Conservation (phyloP, 306 rosid species). For the Purshia tridentata region DNA sequence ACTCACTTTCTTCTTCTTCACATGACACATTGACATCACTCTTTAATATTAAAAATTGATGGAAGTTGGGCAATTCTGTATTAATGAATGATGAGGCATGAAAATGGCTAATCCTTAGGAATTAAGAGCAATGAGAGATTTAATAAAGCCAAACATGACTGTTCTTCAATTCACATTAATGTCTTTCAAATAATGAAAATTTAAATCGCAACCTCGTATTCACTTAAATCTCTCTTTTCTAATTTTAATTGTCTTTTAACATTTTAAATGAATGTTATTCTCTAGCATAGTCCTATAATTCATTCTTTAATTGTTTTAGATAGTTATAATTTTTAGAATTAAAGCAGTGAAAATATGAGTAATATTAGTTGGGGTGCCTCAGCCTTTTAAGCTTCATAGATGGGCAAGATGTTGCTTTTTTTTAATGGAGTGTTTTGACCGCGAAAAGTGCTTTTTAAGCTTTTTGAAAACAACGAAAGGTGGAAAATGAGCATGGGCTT, state of each 20-base stretch:
- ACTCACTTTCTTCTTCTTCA: neutral
- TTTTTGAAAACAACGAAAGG: neutral
- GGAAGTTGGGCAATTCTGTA: neutral
- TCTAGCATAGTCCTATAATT: neutral
- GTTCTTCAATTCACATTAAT: neutral
- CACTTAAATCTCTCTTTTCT: too few relatives aligned
- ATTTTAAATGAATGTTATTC: too few relatives aligned
- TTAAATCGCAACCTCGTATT: too few relatives aligned
- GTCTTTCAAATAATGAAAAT: too few relatives aligned
- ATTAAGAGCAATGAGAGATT: neutral
- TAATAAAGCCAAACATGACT: neutral
- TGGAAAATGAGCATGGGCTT: neutral
- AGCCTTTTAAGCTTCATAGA: too few relatives aligned
- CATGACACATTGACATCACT: too few relatives aligned
- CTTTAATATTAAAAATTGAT: too few relatives aligned
- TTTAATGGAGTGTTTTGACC: neutral
- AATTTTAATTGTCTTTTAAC: too few relatives aligned
- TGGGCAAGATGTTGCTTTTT: neutral
- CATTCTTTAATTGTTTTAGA: neutral
- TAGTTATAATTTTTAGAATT: too few relatives aligned
- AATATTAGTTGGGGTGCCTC: neutral
- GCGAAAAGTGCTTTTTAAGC: neutral
- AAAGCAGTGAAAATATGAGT: too few relatives aligned
- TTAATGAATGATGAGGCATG: neutral
- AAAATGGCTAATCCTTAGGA: neutral